Percentiles rank a stretch among this genome's conserved stretches.
phyloP scores from a whole-genome alignment of 2,329 filamentous ascomycete genomes.

The Rugonectria rugulosa region DNA sequence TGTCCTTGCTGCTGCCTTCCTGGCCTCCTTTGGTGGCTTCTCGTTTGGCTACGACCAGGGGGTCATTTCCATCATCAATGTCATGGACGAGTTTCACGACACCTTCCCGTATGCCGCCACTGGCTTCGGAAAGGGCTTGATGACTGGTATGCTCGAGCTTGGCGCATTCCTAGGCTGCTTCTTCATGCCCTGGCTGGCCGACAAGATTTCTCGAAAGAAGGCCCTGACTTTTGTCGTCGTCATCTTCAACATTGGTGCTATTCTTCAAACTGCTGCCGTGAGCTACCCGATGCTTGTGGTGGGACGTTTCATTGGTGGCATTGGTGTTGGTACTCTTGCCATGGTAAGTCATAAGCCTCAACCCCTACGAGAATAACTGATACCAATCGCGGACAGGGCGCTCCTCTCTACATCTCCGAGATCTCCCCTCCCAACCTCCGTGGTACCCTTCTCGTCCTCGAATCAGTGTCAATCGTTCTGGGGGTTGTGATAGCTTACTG shows the following conservation, averaged over 20 bases:
- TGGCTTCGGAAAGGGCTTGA: conserved; percentile 12
- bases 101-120: conserved; percentile 43
- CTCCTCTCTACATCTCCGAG: conserved; percentile 38
- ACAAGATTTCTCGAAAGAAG: conserved; percentile 57
- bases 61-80: conserved; percentile 50
- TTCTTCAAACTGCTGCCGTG: conserved; percentile 59
- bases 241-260: conserved; percentile 61
- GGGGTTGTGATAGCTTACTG: conserved; percentile 39
- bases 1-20: conserved; percentile 51
- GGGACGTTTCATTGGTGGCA: conserved; percentile 62
- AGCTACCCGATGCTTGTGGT: conserved; percentile 57
- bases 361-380: background rate
- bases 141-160: conserved; percentile 39
- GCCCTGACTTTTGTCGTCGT: conserved; percentile 58
- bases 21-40: conserved; percentile 43
- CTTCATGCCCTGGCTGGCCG: conserved; percentile 5
- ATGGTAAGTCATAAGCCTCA: conserved; percentile 45
- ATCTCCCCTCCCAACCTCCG: conserved; percentile 38
- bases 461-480: conserved; percentile 41
- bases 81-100: conserved; percentile 52
- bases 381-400: too few species aligned
- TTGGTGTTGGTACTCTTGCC: conserved; percentile 58
- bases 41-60: conserved; percentile 45
- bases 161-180: conserved; percentile 16
- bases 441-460: conserved; percentile 41